Conservation (phyloP, 257 asterid genomes). For the Scutellaria baicalensis region DNA sequence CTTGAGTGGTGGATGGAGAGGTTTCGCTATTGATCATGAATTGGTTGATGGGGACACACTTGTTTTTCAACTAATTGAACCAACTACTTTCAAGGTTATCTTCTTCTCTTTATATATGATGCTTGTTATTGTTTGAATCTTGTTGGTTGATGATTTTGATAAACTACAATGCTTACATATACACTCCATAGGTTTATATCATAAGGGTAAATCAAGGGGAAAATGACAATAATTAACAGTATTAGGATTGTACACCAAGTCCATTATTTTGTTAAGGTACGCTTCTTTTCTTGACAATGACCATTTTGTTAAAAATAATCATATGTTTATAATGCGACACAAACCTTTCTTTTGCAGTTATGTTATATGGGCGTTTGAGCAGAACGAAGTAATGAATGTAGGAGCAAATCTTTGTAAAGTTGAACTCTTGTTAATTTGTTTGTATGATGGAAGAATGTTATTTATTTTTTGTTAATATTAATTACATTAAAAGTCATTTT, state of each 20-base stretch:
- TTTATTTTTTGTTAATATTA: too few species aligned
- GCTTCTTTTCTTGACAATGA: background rate
- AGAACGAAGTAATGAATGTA: too few species aligned
- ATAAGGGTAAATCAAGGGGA: conserved; percentile 34
- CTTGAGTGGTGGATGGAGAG: conserved; percentile 82
- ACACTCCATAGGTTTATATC: conserved; percentile 38
- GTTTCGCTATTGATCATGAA: conserved; percentile 43
- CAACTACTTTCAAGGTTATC: conserved; percentile 45
- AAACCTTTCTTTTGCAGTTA: too few species aligned
- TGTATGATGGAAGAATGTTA: too few species aligned
- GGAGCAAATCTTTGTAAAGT: too few species aligned
- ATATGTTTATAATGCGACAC: too few species aligned
- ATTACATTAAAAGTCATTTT: too few species aligned
- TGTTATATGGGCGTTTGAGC: too few species aligned
- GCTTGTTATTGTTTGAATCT: background rate
- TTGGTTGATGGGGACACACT: conserved; percentile 59
- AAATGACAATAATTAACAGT: conserved; percentile 7
- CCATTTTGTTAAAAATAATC: too few species aligned
- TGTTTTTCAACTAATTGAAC: conserved; percentile 47
- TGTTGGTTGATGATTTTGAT: background rate
- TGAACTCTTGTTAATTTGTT: too few species aligned
- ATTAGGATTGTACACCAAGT: background rate
- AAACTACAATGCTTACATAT: background rate
- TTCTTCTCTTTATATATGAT: background rate
- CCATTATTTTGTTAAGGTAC: conserved; percentile 7